Evolutionary conservation across 1,139 yeast genomes (phyloP).

Genomic region (Lodderomyces margitis): DNA sequence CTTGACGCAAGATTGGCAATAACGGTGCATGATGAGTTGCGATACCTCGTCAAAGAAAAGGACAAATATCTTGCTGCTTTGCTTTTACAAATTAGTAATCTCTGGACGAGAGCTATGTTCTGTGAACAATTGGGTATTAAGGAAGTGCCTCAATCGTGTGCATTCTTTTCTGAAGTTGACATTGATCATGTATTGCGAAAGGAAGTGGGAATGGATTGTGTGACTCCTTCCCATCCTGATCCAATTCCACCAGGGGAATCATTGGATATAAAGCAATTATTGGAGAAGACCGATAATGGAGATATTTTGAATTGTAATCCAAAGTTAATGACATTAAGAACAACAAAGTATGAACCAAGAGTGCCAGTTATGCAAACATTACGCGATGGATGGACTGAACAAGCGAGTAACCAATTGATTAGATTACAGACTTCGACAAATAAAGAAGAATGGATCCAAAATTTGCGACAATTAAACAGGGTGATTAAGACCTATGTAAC

Average conservation of each 20-base stretch:
- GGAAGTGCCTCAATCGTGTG: conserved; percentile 92
- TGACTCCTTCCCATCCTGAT: conserved; percentile 80
- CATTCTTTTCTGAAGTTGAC: conserved; percentile 93
- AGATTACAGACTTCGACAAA: conserved; percentile 28
- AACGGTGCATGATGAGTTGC: conserved; percentile 93
- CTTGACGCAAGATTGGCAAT: conserved; percentile 79
- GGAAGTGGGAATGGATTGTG: conserved; percentile 84
- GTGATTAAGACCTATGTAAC: not conserved
- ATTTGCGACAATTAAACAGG: conserved; percentile 6
- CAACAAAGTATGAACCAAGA: conserved; percentile 21
- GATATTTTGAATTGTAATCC: conserved; percentile 17
- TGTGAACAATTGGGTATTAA: conserved; percentile 88
- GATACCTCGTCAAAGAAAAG: conserved; percentile 73
- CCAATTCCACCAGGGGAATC: conserved; percentile 82
- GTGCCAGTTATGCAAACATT: conserved; percentile 24
- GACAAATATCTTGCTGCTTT: conserved; percentile 77
- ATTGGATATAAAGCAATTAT: conserved; percentile 54
- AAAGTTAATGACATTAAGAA: conserved; percentile 12
- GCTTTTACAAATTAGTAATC: conserved; percentile 81
- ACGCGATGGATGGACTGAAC: conserved; percentile 20
- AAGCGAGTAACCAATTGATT: conserved; percentile 22
- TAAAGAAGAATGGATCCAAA: conserved; percentile 10
- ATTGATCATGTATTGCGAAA: conserved; percentile 84
- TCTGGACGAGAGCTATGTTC: conserved; percentile 97
- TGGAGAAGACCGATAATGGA: conserved; percentile 33